A percentile compares a stretch with the other conserved stretches of the same genome.
phyloP scores from a whole-genome alignment of 805 yeast genomes.

The Teunomyces pallodes region DNA sequence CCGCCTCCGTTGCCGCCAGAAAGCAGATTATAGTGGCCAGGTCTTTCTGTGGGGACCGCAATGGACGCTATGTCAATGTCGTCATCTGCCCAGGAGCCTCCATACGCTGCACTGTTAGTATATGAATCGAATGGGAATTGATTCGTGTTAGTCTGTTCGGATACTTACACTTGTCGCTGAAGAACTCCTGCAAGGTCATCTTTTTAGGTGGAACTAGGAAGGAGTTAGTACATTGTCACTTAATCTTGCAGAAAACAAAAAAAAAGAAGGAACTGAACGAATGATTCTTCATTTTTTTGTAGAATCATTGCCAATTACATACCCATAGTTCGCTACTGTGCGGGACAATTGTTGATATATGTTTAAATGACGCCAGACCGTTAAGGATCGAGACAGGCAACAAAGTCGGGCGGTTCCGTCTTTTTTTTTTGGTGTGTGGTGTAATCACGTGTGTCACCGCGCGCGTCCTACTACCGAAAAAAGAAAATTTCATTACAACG shows the following conservation, averaged over 20 bases:
- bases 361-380: slow-evolving; percentile 2
- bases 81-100: slow-evolving; percentile 49
- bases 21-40: slow-evolving; percentile 2
- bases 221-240: slow-evolving; percentile 10
- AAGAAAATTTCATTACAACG: not conserved
- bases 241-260: not conserved
- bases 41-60: slow-evolving; percentile 42
- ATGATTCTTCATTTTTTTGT: not conserved
- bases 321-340: slow-evolving; percentile 7
- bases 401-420: not conserved
- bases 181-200: slow-evolving; percentile 46
- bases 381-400: slow-evolving; percentile 2
- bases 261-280: too few relatives aligned
- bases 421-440: not conserved
- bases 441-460: not conserved
- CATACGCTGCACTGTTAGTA: slow-evolving; percentile 34
- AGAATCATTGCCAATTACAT: slow-evolving; percentile 1
- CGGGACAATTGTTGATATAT: slow-evolving; percentile 1
- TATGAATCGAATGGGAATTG: not conserved
- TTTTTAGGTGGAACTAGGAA: slow-evolving; percentile 40
- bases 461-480: not conserved
- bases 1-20: slow-evolving; percentile 3
- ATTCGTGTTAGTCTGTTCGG: not conserved
- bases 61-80: slow-evolving; percentile 45
- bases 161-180: slow-evolving; percentile 44